Evolutionary conservation across 2,329 filamentous ascomycete species (phyloP).

Genomic region (Aspergillus amoenus): DNA sequence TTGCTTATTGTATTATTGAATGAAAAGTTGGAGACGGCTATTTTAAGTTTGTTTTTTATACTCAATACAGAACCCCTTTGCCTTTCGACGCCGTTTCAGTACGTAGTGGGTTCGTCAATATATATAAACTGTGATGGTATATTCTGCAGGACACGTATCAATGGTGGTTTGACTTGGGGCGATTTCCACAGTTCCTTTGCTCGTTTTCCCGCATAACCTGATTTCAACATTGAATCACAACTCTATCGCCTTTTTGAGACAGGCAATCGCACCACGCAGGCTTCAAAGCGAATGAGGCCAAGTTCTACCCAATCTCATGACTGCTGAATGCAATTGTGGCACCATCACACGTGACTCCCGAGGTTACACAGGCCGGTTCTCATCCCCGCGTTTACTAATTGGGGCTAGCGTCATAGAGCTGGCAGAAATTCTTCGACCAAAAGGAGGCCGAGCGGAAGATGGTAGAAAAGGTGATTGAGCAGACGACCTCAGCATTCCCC

Average conservation of each 20-base stretch:
- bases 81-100: no score
- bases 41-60: background rate
- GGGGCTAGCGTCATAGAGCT: constrained; percentile 20
- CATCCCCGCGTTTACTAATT: constrained; percentile 22
- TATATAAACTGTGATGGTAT: background rate
- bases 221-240: background rate
- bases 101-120: background rate
- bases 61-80: background rate
- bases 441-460: constrained; percentile 16
- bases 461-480: constrained; percentile 15
- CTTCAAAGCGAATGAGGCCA: background rate
- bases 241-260: background rate
- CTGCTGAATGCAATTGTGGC: background rate
- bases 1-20: background rate
- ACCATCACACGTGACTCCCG: constrained; percentile 12
- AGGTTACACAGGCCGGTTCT: background rate
- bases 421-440: constrained; percentile 20
- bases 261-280: background rate
- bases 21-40: background rate
- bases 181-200: no score
- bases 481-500: constrained; percentile 15
- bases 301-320: background rate
- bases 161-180: no score
- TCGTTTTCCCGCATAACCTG: no score
- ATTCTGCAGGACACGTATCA: background rate